Base-by-base conservation (phyloP, 2,329 filamentous ascomycete species). In the Paecilomyces variotii region DNA sequence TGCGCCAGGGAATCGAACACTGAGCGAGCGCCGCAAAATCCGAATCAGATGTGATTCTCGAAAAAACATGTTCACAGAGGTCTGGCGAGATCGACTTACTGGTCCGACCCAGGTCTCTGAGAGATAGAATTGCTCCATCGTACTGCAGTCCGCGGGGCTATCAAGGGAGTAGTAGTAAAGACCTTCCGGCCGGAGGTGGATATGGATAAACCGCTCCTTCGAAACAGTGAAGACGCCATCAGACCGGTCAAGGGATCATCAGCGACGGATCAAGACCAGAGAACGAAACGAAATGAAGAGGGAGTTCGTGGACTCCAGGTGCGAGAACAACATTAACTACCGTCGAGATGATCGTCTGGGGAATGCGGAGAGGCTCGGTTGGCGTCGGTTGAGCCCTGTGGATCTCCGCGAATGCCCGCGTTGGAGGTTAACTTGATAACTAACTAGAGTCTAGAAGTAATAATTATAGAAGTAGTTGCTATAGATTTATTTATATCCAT, bases 1-100 rank as follows among this genome's bases (percentile, higher is more conserved):
- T 0, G 94, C 94, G n/a, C 94, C 94, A 0, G 94, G 94, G 65
- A 99, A 99, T 57, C 84, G 78, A 10, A 85, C 80, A 59, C 83
- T 86, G 19, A 19, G 19, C 19, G 19, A 19, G 19, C 19, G 19
- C 19, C 19, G 19, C 19, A 19, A 19, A 19, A 19, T 19, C 19
- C 19, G 19, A 19, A 19, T 19, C 19, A 19, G 19, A 19, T 19
- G 19, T 1, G 19, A 19, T 19, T 19, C 19, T 19, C 19, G 19
- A 19, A 19, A 19, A 19, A 19, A 19, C 19, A 19, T 19, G 19
- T 19, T 19, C 19, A 19, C 19, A 19, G 1, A 1, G 19, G 19
- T 19, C 19, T 19, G 19, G 19, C 19, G 19, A 19, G 19, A 19
- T 19, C 19, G 19, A 66, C 78, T 63, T 76, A 86, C 84, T 78